phyloP scores from a whole-genome alignment of 805 yeast species.

The Yarrowia sp. region DNA sequence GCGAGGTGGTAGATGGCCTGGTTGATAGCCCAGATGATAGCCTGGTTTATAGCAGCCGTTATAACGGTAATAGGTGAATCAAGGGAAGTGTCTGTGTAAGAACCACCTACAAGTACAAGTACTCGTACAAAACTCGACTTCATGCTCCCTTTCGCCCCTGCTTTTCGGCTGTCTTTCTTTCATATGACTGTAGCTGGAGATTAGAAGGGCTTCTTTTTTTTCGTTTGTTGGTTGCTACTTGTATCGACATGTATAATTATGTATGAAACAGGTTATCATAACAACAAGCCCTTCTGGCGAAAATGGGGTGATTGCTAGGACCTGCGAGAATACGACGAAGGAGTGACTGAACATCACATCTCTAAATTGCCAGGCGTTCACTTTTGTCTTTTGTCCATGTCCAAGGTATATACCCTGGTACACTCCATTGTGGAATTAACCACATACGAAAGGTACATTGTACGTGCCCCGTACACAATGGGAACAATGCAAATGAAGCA shows the following conservation, averaged over 20 bases:
- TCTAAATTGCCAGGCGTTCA: no score
- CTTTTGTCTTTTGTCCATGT: background rate
- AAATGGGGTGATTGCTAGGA: background rate
- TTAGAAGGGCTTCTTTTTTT: background rate
- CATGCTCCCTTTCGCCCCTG: background rate
- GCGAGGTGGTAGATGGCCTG: no score
- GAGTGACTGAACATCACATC: no score
- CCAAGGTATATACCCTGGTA: no score
- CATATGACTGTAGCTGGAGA: background rate
- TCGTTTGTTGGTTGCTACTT: background rate
- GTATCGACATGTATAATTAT: background rate
- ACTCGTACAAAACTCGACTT: no score
- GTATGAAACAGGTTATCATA: conserved; percentile 8
- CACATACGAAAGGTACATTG: conserved; percentile 12
- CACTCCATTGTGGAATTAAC: background rate
- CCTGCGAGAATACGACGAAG: no score
- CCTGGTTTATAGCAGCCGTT: no score
- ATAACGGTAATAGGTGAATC: no score
- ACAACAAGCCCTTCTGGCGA: background rate
- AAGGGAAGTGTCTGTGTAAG: no score
- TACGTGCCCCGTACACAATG: conserved; percentile 1
- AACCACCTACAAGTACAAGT: no score
- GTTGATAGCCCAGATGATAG: no score
- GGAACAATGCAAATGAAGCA: conserved; percentile 3
- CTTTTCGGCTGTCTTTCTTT: conserved; percentile 16